Base-by-base conservation (phyloP, 2,329 filamentous ascomycete genomes). In the Thermomyces lanuginosus region DNA sequence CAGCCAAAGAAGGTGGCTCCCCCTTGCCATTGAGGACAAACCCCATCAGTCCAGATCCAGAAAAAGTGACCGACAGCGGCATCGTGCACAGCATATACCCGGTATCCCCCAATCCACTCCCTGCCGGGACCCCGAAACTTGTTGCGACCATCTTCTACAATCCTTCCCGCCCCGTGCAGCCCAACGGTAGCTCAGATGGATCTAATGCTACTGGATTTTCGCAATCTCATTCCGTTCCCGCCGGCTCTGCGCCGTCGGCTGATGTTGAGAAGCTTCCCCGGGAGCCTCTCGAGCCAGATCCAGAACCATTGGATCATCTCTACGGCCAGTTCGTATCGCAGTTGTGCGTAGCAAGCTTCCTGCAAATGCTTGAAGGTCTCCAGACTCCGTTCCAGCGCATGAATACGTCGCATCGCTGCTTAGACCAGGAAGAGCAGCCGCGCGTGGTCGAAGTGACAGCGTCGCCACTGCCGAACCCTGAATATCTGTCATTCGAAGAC, bases 401-500 rank as follows among this genome's bases (percentile, higher is more conserved):
- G 37, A 59, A 51, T 17, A 59, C 61, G 4, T 54, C 51, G 3
- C 58, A 60, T 35, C 56, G 59, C 26, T 60, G 55, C 34, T 49
- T 69, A 13, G 58, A 66, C 24, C 48, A 48, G 21, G 50, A 55
- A 22, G 54, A 55, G 10, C 53, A 59, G 15, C 63, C 62, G 8
- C 53, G 62, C 20, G 60, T 68, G 4, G 59, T 65, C 12, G 63
- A 69, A 39, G 54, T 64, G 23, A 59, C 55, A 1, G 61, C 68
- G 38, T 57, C 60, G 3, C 55, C 64, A 1, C 56, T 63, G 3
- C 57, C 55, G 9, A 55, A 62, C 25, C 55, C 60, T 1, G 44
- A 57, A 8, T 61, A 61, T 26, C 45, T 65, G 5, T 54, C 59
- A 3, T 59, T 86, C 10, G 58, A 64, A 2, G 77, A 83, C 38